Evolutionary conservation across 768 basidiomycete species (phyloP), one percentile per base, ranked within the genome.

Genomic region (Melanogaster broomeanus): DNA sequence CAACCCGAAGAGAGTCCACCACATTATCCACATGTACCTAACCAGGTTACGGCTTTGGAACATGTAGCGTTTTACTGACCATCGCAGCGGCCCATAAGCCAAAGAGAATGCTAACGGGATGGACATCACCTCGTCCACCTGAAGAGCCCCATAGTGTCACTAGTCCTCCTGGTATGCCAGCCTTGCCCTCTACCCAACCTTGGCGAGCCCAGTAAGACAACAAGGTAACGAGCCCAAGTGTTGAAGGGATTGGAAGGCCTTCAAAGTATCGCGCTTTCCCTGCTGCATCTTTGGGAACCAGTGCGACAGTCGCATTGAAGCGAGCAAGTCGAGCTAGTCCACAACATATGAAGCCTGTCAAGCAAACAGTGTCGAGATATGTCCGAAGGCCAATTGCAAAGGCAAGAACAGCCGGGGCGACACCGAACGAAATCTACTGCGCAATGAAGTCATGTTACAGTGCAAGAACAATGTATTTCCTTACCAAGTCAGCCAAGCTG

Each of bases 261-360:
- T 98, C 97, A 67, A 98, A 99, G 76, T 95, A 98, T 62, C 87
- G 86, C 15, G 90, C 79, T 68, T 98, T 98, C 51, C 97, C 96
- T 27, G 78, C 78, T 7, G 69, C 72, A 65, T 94, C 90, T 69
- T 94, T 95, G 2, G 96, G 96, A 22, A 97, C 79, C 38, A 93
- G 75, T 3, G 97, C 97, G 51, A 97, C 96, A 0, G 97, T 99
- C 9, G 96, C 97, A 70, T 99, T 99, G 80, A 98, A 99, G 37
- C 97, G 86, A 10, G 97, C 97, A 30, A 99, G 87, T 44, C 97
- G 88, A 18, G 97, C 97, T 46, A 99, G 83, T 31, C 97, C 97
- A 72, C 88, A 92, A 65, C 96, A 98, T 60, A 97, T 93, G 69
- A 98, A 99, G 45, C 83, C 81, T 13, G 94, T 85, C 40, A 99